Percentiles rank a stretch among this genome's conserved stretches.
Evolutionary conservation across 2,329 filamentous ascomycete genomes (phyloP).

Genomic region (Venturia aucupariae): DNA sequence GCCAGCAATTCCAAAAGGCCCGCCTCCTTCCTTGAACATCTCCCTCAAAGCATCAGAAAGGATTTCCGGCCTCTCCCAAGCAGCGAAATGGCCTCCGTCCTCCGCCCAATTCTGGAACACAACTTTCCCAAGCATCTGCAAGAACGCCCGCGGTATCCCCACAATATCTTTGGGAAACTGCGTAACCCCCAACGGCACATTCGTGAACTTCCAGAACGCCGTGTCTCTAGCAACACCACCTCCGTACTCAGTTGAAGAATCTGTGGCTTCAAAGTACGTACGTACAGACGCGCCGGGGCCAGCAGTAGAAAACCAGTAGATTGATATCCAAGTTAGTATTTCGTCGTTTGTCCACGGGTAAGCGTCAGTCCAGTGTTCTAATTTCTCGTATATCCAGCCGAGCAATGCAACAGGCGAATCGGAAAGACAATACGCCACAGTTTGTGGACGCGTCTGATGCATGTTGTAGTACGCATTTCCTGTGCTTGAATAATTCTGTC

Average conservation of each 20-base stretch:
- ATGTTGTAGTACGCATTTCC: conserved; percentile 50
- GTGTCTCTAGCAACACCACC: neutral
- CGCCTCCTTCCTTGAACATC: conserved; percentile 47
- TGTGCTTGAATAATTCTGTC: conserved; percentile 47
- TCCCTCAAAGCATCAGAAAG: conserved; percentile 44
- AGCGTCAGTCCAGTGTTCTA: conserved; percentile 64
- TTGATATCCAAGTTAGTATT: conserved; percentile 62
- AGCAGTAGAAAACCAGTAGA: conserved; percentile 63
- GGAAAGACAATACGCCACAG: conserved; percentile 57
- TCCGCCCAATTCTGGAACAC: conserved; percentile 46
- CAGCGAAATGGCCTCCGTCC: conserved; percentile 52
- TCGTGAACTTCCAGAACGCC: conserved; percentile 9
- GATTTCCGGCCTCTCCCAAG: conserved; percentile 47
- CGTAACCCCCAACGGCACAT: conserved; percentile 41
- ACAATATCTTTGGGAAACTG: conserved; percentile 51
- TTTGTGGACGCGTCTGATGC: conserved; percentile 63
- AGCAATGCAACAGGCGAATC: conserved; percentile 63
- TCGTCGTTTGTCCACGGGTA: conserved; percentile 71
- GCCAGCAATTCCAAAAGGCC: conserved; percentile 25
- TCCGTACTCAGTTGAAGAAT: conserved; percentile 26
- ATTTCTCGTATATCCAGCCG: conserved; percentile 60
- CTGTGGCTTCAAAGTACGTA: conserved; percentile 63
- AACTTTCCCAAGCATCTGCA: conserved; percentile 47
- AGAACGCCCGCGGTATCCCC: conserved; percentile 47
- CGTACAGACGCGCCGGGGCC: conserved; percentile 57